Evolutionary conservation across 805 yeast genomes (phyloP), one percentile per base, ranked within the genome.

Genomic region (Candida quercuum): DNA sequence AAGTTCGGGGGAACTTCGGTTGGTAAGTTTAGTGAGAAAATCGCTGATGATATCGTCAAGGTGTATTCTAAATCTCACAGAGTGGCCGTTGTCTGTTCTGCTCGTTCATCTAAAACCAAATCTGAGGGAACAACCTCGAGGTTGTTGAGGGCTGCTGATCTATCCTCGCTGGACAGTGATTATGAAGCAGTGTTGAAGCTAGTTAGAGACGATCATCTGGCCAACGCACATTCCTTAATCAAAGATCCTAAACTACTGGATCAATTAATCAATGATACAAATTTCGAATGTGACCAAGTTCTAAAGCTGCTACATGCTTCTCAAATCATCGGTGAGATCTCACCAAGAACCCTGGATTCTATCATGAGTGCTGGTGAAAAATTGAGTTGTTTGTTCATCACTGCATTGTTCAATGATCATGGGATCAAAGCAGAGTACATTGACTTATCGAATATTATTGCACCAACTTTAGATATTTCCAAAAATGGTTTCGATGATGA

Each of bases 1-100:
- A 93, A 93, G 62, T 93, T 86, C 54, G 99, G 99, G 34, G 99
- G 99, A 37, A 93, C 99, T 13, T 81, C 93, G 33, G 96, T 93
- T 23, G 99, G 99, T 17, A 93, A 93, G 59, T 89, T 93, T 60
- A 86, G 96, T 9, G 78, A 73, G 36, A 74, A 81, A 47, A 93
- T 93, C 38, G 88, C 87, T 20, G 83, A 84, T 42, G 86, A 87
- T 47, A 87, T 93, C 34, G 85, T 93, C 33, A 78, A 77, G 53
- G 75, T 69, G 18, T 86, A 78, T 56, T 66, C 78, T 25, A 63
- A 72, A 28, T 63, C 65, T 33, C 71, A 71, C 47, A 72, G 81
- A 38, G 95, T 89, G 13, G 97, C 95, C 3, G 94, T 91, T 18
- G 99, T 93, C 3, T 93, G 99, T 60, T 84, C 95, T 24, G 99